Evolutionary conservation across 805 yeast species (phyloP).

Genomic region (Starmera amethionina): DNA sequence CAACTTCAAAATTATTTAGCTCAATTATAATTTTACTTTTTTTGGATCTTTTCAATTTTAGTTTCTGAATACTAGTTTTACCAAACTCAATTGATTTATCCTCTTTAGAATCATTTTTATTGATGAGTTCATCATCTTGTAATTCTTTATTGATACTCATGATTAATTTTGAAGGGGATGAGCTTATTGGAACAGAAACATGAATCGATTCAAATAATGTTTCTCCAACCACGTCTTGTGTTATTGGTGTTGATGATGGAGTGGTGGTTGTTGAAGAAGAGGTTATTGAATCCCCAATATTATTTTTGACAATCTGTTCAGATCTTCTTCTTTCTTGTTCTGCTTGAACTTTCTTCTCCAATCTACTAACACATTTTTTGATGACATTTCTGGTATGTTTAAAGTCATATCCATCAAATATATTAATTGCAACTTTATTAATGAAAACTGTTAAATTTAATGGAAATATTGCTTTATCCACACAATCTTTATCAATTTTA

Average conservation of each 20-base stretch:
- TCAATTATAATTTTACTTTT: constrained; percentile 50
- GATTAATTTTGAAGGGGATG: constrained; percentile 35
- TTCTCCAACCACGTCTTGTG: constrained; percentile 38
- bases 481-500: too few relatives aligned
- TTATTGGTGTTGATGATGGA: constrained; percentile 1
- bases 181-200: constrained; percentile 43
- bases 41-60: constrained; percentile 57
- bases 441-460: constrained; percentile 19
- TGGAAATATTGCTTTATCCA: constrained; percentile 4
- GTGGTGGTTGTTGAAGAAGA: background rate
- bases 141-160: constrained; percentile 44
- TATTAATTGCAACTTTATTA: constrained; percentile 31
- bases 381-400: constrained; percentile 61
- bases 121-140: constrained; percentile 23
- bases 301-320: background rate
- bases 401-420: constrained; percentile 95
- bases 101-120: constrained; percentile 5
- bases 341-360: constrained; percentile 41
- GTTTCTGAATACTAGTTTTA: constrained; percentile 26
- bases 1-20: constrained; percentile 40
- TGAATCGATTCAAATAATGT: constrained; percentile 73
- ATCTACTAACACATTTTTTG: constrained; percentile 49
- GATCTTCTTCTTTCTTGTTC: constrained; percentile 13
- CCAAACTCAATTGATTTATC: constrained; percentile 11
- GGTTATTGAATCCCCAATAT: too few relatives aligned